A percentile compares a stretch with the other conserved stretches of the same genome.
phyloP scores from a whole-genome alignment of 2,329 filamentous ascomycete genomes.

The Aspergillus fischeri region DNA sequence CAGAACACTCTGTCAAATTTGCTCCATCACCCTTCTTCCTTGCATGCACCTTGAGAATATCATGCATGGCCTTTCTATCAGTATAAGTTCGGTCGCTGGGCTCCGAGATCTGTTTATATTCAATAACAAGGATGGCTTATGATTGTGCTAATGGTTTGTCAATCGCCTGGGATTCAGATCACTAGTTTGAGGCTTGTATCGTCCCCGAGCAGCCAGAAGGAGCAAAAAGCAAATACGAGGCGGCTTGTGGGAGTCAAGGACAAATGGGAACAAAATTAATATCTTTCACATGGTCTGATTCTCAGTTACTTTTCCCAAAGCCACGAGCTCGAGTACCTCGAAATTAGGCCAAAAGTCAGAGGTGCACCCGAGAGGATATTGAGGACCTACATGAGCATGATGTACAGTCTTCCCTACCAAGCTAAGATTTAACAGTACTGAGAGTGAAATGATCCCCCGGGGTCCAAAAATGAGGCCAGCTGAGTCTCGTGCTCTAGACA shows the following conservation, averaged over 20 bases:
- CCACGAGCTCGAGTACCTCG: background rate
- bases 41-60: too few species aligned
- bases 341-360: constrained; percentile 1
- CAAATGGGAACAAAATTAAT: background rate
- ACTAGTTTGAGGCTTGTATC: background rate
- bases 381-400: background rate
- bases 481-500: background rate
- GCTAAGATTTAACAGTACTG: background rate
- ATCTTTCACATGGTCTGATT: background rate
- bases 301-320: background rate
- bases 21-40: too few species aligned
- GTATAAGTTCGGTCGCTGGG: too few species aligned
- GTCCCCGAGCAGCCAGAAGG: background rate
- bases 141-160: background rate
- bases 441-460: background rate
- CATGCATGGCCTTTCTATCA: too few species aligned
- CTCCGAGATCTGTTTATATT: too few species aligned
- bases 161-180: background rate
- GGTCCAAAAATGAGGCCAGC: background rate
- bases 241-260: background rate
- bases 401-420: background rate
- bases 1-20: too few species aligned
- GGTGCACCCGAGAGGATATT: background rate
- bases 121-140: too few species aligned
- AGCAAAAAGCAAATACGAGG: background rate